A percentile compares a stretch with the other conserved stretches of the same genome.
Conservation (phyloP, 1,139 yeast genomes). For the Sugiyamaella sp. region DNA sequence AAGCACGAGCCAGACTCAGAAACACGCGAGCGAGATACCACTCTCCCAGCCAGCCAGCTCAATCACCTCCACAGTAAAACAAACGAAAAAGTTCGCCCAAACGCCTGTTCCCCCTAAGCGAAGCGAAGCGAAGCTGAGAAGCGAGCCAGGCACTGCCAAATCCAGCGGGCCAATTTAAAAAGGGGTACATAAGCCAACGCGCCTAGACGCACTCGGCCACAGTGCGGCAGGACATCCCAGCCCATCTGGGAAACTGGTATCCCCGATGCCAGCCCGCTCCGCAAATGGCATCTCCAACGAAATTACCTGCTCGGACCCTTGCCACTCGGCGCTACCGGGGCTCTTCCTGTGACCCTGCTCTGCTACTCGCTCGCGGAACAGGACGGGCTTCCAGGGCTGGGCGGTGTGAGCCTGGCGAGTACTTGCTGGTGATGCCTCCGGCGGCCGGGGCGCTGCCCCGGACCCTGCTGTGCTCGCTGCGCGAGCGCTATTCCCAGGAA, state of each 20-base stretch:
- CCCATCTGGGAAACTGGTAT: not conserved
- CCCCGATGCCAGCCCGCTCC: not conserved
- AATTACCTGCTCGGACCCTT: no score
- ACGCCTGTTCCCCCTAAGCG: constrained; percentile 5
- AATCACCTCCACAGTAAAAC: not conserved
- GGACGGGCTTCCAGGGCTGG: no score
- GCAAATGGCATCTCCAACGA: not conserved
- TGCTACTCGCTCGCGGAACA: no score
- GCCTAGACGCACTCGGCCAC: not conserved
- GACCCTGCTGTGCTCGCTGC: not conserved
- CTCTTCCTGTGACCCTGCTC: no score
- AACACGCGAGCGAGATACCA: not conserved
- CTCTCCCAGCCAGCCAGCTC: no score
- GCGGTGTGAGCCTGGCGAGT: no score
- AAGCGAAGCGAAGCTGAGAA: not conserved
- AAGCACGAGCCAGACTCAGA: no score
- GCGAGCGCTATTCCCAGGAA: not conserved
- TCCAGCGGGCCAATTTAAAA: constrained; percentile 9
- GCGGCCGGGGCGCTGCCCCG: constrained; percentile 8
- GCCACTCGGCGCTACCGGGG: no score
- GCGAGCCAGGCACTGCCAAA: constrained; percentile 1
- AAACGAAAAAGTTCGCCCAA: not conserved
- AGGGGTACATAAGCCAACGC: constrained; percentile 10
- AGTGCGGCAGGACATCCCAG: not conserved
- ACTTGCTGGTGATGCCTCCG: not conserved